A percentile compares a stretch with the other conserved stretches of the same genome.
These are phyloP conservation scores for Phytophthora idaei DNA, from an alignment of 352 stramenopile genomes.

Conservation along the genomic window DNA sequence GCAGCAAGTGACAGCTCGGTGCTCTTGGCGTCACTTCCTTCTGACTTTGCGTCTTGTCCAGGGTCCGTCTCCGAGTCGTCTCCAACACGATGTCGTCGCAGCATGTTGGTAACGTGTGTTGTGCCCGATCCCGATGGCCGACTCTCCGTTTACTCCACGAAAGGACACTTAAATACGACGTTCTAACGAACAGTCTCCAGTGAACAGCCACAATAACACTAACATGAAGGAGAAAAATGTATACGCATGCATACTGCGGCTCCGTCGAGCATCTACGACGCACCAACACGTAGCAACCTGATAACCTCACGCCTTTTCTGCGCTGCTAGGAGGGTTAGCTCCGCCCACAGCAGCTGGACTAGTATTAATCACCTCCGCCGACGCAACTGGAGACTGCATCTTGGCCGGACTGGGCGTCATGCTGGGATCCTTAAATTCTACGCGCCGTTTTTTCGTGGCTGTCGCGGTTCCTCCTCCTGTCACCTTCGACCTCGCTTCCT, in stretches of 20 bases:
- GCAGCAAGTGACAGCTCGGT: constrained; percentile 36
- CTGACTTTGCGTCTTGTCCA: constrained; percentile 22
- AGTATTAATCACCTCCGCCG: constrained; percentile 1
- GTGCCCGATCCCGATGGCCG: constrained; percentile 6
- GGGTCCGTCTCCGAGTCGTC: constrained; percentile 21
- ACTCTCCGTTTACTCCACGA: constrained; percentile 11
- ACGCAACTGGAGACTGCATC: constrained; percentile 23
- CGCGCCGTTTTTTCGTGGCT: constrained; percentile 40
- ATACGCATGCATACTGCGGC: constrained; percentile 17
- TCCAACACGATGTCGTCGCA: constrained; percentile 44
- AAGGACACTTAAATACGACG: constrained; percentile 17
- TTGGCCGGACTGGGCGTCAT: constrained; percentile 28
- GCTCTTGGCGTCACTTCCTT: constrained; percentile 28
- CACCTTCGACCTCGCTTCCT: constrained; percentile 64
- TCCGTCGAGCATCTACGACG: constrained; percentile 12
- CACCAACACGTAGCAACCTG: constrained; percentile 11
- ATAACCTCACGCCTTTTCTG: constrained; percentile 15
- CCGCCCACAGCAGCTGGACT: constrained; percentile 12
- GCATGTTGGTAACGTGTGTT: constrained; percentile 12
- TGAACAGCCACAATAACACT: constrained; percentile 5
- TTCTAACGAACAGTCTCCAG: constrained; percentile 13
- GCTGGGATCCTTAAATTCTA: constrained; percentile 33
- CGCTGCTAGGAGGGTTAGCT: constrained; percentile 1
- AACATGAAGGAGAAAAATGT: constrained; percentile 12
- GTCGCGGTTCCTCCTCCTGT: constrained; percentile 8